These are phyloP conservation scores for Fusarium nisikadoi DNA, from an alignment of 2,329 filamentous ascomycete genomes.

Conservation along the genomic window DNA sequence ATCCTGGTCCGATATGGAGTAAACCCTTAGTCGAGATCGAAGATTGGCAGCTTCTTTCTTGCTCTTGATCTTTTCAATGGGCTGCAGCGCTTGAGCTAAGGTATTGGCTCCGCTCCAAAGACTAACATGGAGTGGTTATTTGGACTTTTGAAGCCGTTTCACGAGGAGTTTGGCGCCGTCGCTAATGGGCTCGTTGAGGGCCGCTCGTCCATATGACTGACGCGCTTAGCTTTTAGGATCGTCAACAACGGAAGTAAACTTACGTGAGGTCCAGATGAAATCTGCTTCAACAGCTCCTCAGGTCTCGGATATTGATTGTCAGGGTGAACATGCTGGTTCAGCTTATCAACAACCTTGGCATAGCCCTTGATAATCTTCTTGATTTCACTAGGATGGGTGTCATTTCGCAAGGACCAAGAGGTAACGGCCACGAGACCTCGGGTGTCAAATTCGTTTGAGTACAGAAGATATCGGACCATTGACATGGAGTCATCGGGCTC, in stretches of 20 bases:
- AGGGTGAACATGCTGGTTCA: slow-evolving; percentile 14
- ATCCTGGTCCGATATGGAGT: slow-evolving; percentile 22
- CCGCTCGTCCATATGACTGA: slow-evolving; percentile 9
- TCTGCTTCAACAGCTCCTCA: background rate
- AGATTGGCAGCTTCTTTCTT: background rate
- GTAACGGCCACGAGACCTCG: background rate
- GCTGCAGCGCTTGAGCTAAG: background rate
- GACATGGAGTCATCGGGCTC: slow-evolving; percentile 23
- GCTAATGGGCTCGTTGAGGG: slow-evolving; percentile 3
- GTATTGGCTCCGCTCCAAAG: slow-evolving; percentile 11
- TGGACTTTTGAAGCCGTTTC: background rate
- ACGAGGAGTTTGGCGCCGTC: background rate
- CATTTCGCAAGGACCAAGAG: slow-evolving; percentile 11
- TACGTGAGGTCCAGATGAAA: slow-evolving; percentile 2
- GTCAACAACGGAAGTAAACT: background rate
- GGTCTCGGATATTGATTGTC: background rate
- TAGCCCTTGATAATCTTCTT: slow-evolving; percentile 4
- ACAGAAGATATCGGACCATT: slow-evolving; percentile 6
- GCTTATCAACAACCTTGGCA: slow-evolving; percentile 5
- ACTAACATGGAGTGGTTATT: background rate
- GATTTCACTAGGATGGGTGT: slow-evolving; percentile 4
- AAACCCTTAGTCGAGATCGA: slow-evolving; percentile 8
- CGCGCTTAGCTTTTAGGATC: background rate
- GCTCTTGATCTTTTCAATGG: background rate
- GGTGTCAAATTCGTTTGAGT: slow-evolving; percentile 15